Conservation (phyloP, 2,329 filamentous ascomycete species). For the Pseudogymnoascus sp. region DNA sequence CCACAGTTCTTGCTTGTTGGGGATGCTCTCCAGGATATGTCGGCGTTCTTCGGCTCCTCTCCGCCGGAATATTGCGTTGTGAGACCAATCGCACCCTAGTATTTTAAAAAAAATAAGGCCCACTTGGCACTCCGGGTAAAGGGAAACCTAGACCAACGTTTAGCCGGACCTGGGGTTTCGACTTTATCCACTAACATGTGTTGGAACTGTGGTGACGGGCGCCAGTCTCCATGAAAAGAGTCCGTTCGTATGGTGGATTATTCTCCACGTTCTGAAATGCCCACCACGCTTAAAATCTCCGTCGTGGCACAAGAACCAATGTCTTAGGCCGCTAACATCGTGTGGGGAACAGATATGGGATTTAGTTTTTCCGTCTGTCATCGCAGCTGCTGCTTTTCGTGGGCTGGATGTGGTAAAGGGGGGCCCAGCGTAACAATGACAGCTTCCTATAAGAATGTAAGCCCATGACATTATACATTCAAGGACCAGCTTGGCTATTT, state of each 20-base stretch:
- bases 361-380: conserved; percentile 3
- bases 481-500: not conserved
- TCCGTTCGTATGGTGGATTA: conserved; percentile 7
- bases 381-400: not conserved
- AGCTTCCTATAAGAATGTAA: not conserved
- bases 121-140: conserved; percentile 3
- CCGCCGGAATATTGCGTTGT: not conserved
- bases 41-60: not conserved
- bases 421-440: not conserved
- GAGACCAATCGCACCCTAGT: not conserved
- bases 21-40: not conserved
- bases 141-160: not conserved
- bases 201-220: not conserved
- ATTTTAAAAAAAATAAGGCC: conserved; percentile 6
- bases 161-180: not conserved
- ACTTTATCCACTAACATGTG: not conserved
- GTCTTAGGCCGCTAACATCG: not conserved
- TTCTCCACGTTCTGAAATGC: not conserved
- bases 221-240: not conserved
- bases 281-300: not conserved
- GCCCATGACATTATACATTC: not conserved
- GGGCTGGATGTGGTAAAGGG: not conserved
- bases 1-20: not conserved
- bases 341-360: not conserved
- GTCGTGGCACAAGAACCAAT: not conserved